A percentile compares a stretch with the other conserved stretches of the same genome.
phyloP scores from a whole-genome alignment of 108 stramenopile genomes.

The Cyclotella atomus region DNA sequence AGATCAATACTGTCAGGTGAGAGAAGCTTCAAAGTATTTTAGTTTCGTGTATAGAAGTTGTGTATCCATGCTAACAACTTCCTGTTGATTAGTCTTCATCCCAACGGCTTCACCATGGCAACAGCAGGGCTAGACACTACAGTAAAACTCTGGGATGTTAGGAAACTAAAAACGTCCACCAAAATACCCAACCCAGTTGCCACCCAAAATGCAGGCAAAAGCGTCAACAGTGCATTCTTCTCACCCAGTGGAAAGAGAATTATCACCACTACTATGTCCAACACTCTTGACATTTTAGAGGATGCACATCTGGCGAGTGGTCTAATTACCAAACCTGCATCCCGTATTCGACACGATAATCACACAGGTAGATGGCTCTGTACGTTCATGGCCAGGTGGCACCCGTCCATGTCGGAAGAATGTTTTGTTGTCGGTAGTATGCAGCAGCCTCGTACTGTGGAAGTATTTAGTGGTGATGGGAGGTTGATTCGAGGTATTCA shows the following conservation, averaged over 20 bases:
- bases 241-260: constrained; percentile 69
- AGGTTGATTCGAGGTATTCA: constrained; percentile 50
- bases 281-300: constrained; percentile 68
- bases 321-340: constrained; percentile 42
- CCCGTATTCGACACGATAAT: constrained; percentile 79
- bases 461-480: constrained; percentile 68
- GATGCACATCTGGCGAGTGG: constrained; percentile 56
- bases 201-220: constrained; percentile 52
- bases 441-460: constrained; percentile 71
- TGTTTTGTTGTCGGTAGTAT: constrained; percentile 84
- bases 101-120: constrained; percentile 71
- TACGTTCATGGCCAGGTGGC: constrained; percentile 84
- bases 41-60: not conserved
- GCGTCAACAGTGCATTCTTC: constrained; percentile 84
- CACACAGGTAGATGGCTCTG: constrained; percentile 82
- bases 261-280: constrained; percentile 65
- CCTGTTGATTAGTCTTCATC: constrained; percentile 61
- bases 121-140: constrained; percentile 65
- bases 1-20: constrained; percentile 86
- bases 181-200: constrained; percentile 55
- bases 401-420: constrained; percentile 42
- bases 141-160: constrained; percentile 79
- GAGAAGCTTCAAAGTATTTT: constrained; percentile 10
- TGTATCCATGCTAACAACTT: not conserved
- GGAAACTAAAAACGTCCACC: constrained; percentile 50